Conservation (phyloP, 2,329 filamentous ascomycete genomes). For the Stachybotrys echinatus region DNA sequence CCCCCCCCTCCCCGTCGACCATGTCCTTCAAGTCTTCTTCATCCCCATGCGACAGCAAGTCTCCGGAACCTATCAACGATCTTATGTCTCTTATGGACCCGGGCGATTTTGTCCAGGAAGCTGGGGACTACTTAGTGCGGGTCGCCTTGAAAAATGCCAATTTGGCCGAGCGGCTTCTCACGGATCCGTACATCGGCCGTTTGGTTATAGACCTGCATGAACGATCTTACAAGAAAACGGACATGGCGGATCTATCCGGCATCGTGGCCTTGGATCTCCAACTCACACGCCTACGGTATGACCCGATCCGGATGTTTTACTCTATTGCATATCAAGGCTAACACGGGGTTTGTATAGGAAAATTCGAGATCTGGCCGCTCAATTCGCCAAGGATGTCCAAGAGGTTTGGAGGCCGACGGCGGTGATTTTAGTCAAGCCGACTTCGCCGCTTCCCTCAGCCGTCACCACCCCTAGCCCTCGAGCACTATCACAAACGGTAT, state of each 20-base stretch:
- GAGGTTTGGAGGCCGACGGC: constrained; percentile 22
- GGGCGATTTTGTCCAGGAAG: constrained; percentile 20
- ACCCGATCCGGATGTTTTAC: background rate
- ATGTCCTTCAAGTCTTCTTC: constrained; percentile 1
- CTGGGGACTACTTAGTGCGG: constrained; percentile 29
- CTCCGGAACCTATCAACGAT: background rate
- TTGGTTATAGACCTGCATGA: constrained; percentile 20
- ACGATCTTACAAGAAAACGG: constrained; percentile 14
- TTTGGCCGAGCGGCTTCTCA: constrained; percentile 25
- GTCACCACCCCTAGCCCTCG: too few species aligned
- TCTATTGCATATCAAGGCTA: background rate
- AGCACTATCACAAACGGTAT: background rate
- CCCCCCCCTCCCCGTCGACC: constrained; percentile 6
- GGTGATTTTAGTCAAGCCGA: too few species aligned
- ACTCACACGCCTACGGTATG: constrained; percentile 27
- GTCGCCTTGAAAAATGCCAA: constrained; percentile 26
- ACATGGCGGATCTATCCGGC: constrained; percentile 20
- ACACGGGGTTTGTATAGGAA: constrained; percentile 16
- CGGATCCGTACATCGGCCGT: constrained; percentile 24
- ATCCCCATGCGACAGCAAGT: background rate
- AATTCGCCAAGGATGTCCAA: constrained; percentile 27
- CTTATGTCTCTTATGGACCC: background rate
- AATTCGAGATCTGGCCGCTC: constrained; percentile 25
- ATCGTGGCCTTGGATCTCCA: constrained; percentile 25
- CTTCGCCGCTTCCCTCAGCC: too few species aligned